phyloP scores from a whole-genome alignment of 1,284 basidiomycete species.

The Cutaneotrichosporon spelunceum region DNA sequence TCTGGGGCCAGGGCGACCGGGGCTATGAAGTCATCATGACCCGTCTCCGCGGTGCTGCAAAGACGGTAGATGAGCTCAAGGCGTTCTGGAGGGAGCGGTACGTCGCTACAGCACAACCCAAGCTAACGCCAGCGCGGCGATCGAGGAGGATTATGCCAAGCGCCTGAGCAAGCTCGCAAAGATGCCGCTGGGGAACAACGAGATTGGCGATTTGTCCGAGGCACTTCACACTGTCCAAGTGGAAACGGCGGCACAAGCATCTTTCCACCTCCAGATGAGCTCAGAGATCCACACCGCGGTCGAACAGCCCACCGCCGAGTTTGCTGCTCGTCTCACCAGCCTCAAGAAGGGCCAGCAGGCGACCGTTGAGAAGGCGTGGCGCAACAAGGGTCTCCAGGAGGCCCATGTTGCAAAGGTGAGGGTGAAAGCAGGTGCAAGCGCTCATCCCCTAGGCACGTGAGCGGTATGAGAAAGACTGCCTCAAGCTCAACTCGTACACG shows the following conservation, averaged over 20 bases:
- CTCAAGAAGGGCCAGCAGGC: slow-evolving; percentile 66
- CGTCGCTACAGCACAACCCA: slow-evolving; percentile 26
- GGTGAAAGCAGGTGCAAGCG: not conserved
- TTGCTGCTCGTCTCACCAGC: slow-evolving; percentile 65
- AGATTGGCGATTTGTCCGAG: slow-evolving; percentile 80
- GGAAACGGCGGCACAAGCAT: slow-evolving; percentile 76
- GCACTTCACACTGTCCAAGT: slow-evolving; percentile 71
- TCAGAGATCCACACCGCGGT: slow-evolving; percentile 74
- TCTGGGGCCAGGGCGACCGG: slow-evolving; percentile 83
- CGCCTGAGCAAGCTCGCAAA: slow-evolving; percentile 78
- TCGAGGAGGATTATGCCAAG: slow-evolving; percentile 96
- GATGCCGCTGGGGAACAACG: slow-evolving; percentile 72
- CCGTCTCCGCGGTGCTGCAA: slow-evolving; percentile 76
- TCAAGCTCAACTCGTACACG: slow-evolving; percentile 92
- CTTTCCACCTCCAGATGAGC: slow-evolving; percentile 61
- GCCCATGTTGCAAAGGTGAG: slow-evolving; percentile 68
- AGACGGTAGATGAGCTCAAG: slow-evolving; percentile 83
- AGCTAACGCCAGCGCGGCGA: slow-evolving; percentile 33
- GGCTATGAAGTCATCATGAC: slow-evolving; percentile 88
- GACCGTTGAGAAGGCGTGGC: slow-evolving; percentile 80
- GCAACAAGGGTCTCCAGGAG: slow-evolving; percentile 79
- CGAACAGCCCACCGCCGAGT: slow-evolving; percentile 64
- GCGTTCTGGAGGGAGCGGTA: slow-evolving; percentile 87
- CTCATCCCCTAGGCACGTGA: slow-evolving; percentile 63
- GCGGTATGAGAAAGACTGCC: slow-evolving; percentile 90